Evolutionary conservation across 306 rosid genomes (phyloP).

Genomic region (Macrotyloma uniflorum): DNA sequence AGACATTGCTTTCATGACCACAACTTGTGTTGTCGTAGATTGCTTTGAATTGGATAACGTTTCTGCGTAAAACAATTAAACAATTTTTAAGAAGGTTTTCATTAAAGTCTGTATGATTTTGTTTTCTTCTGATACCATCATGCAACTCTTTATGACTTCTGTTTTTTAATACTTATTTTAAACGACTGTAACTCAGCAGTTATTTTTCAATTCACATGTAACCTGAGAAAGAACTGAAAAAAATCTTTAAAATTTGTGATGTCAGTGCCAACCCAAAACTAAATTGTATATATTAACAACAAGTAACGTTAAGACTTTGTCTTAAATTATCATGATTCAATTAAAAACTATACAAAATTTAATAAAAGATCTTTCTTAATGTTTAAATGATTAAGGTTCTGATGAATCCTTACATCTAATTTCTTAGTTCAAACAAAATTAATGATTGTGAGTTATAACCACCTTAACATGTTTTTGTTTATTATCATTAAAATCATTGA

Average conservation of each 20-base stretch:
- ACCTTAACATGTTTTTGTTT: background rate
- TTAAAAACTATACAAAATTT: too few relatives aligned
- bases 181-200: background rate
- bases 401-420: background rate
- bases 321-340: too few relatives aligned
- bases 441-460: background rate
- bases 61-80: background rate
- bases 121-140: conserved; percentile 3
- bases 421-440: background rate
- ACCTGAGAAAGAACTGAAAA: background rate
- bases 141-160: background rate
- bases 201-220: background rate
- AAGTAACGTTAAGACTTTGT: too few relatives aligned
- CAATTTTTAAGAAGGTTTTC: background rate
- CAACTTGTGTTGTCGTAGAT: background rate
- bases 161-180: background rate
- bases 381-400: too few relatives aligned
- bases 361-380: too few relatives aligned
- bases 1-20: conserved; percentile 2
- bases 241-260: too few relatives aligned
- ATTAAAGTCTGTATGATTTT: background rate
- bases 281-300: too few relatives aligned
- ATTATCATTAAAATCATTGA: background rate
- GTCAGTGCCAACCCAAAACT: too few relatives aligned
- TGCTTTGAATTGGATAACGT: background rate